Base-by-base conservation (phyloP, 345 rosid species). In the Corchorus olitorius region DNA sequence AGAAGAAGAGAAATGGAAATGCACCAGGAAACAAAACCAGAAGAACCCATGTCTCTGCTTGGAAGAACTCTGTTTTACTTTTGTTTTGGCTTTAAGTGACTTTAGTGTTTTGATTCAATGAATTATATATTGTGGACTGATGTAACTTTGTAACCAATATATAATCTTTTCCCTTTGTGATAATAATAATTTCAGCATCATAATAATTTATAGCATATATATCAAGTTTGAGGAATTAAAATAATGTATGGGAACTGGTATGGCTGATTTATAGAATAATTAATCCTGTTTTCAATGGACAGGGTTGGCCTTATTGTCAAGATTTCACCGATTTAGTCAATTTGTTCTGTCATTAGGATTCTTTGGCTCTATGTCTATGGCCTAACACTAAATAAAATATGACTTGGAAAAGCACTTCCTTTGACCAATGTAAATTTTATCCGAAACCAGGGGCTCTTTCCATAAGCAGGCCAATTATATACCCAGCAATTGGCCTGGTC, bases 31-130 rank as follows among this genome's bases (percentile, higher is more conserved):
- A 54, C 50, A 48, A 73, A 59, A 59, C 6, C 45, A 60, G 67
- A 19, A 60, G 67, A 19, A 73, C n/a, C 76, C 76, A 73, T 73
- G 5, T 73, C 67, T 73, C 39, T 14, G 64, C 39, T 56, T 41
- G n/a, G 35, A 46, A 39, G 35, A 46, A 39, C 13, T 59, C 54
- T 72, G 6, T 6, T n/a, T 50, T 14, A 3, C 3, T 60, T 27
- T 27, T 20, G 2, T 39, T 20, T 15, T 39, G 68, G 48, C 68
- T 39, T 27, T 39, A 39, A 64, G 50, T 13, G 17, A 65, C 17
- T 5, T 27, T 4, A 5, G 39, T 64, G 17, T 64, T 62, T 27
- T 35, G 34, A 35, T 35, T 17, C 19, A 17, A 6, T 62, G 11
- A 62, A 14, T 62, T 62, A 34, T 62, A 34, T 34, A 34, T 62